Percentiles rank a stretch among this genome's conserved stretches.
These are phyloP conservation scores for Cucurbita moschata DNA, from an alignment of 306 rosid genomes.

Conservation along the genomic window DNA sequence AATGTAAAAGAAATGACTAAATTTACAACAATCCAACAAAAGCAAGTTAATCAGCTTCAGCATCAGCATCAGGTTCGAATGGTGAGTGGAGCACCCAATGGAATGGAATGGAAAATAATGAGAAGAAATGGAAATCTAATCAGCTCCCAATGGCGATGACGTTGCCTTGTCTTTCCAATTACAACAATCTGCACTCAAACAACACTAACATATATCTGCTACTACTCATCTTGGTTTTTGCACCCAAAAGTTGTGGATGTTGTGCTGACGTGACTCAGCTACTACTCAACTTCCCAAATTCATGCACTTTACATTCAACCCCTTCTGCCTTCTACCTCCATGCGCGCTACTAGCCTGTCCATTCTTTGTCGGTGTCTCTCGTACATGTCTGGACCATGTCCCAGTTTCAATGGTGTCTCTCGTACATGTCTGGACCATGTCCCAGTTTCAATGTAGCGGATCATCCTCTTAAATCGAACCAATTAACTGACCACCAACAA, in stretches of 20 bases:
- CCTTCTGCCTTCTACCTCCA: background rate
- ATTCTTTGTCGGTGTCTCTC: too few relatives aligned
- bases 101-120: background rate
- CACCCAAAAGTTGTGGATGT: background rate
- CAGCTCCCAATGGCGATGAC: background rate
- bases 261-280: background rate
- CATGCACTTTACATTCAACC: background rate
- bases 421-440: too few relatives aligned
- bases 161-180: background rate
- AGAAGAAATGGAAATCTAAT: constrained; percentile 1
- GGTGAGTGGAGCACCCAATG: background rate
- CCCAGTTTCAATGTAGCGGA: too few relatives aligned
- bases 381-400: too few relatives aligned
- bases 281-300: background rate
- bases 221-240: background rate
- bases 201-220: background rate
- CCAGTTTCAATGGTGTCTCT: too few relatives aligned
- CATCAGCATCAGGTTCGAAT: background rate
- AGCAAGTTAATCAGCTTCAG: too few relatives aligned
- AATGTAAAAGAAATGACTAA: too few relatives aligned
- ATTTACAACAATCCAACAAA: too few relatives aligned
- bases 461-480: too few relatives aligned
- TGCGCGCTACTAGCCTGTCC: background rate
- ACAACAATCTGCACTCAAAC: background rate
- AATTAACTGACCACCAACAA: too few relatives aligned